A percentile compares a stretch with the other conserved stretches of the same genome.
phyloP scores from a whole-genome alignment of 306 rosid species.

The Delonix regia region DNA sequence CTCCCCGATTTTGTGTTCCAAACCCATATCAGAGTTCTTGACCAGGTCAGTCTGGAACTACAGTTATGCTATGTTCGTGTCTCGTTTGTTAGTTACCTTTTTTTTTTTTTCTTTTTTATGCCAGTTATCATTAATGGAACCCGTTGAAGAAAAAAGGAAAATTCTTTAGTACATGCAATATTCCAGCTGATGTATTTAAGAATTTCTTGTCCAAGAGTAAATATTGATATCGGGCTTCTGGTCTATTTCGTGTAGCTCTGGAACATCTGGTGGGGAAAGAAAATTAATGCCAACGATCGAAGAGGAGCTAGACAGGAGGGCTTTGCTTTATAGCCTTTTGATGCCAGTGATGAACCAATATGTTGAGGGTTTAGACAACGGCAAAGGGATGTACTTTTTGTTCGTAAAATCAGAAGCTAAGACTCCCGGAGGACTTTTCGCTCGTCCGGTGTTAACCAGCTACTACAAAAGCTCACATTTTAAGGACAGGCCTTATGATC shows the following conservation, averaged over 20 bases:
- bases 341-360: slow-evolving; percentile 56
- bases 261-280: slow-evolving; percentile 63
- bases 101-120: background rate
- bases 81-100: too few species aligned
- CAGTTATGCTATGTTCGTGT: background rate
- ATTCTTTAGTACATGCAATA: too few species aligned
- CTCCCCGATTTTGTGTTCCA: slow-evolving; percentile 51
- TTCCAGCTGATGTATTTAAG: too few species aligned
- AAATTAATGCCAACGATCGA: slow-evolving; percentile 58
- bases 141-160: background rate
- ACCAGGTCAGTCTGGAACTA: slow-evolving; percentile 40
- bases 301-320: slow-evolving; percentile 54
- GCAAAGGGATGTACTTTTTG: slow-evolving; percentile 57
- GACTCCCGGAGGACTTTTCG: slow-evolving; percentile 53
- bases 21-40: slow-evolving; percentile 58
- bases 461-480: slow-evolving; percentile 51
- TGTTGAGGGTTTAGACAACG: slow-evolving; percentile 45
- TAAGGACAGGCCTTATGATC: slow-evolving; percentile 42
- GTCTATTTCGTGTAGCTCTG: slow-evolving; percentile 40
- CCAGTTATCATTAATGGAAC: background rate
- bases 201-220: background rate
- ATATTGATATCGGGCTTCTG: too few species aligned
- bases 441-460: slow-evolving; percentile 50
- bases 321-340: slow-evolving; percentile 48
- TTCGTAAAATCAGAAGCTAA: slow-evolving; percentile 47